Conservation (phyloP, 495 filamentous ascomycete species). For the Neurospora sp. region DNA sequence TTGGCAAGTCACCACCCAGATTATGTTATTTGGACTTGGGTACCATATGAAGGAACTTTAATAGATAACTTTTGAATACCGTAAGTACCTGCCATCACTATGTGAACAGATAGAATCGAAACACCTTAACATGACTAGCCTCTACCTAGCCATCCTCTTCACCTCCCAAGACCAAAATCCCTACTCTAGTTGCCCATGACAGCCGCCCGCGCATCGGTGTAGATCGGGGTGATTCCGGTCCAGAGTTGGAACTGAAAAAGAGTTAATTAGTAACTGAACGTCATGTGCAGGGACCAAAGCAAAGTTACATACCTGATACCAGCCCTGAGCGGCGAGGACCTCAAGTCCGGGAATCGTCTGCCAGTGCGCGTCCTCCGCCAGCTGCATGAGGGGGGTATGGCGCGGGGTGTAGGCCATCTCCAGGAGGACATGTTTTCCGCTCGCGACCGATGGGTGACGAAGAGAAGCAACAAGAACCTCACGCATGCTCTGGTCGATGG, state of each 20-base stretch:
- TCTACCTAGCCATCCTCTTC: background rate
- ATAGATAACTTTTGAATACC: background rate
- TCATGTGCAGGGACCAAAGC: background rate
- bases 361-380: conserved; percentile 80
- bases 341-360: conserved; percentile 77
- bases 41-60: background rate
- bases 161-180: background rate
- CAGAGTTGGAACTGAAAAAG: conserved; percentile 55
- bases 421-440: conserved; percentile 46
- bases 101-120: background rate
- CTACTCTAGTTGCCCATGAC: conserved; percentile 27
- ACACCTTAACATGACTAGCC: background rate
- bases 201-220: conserved; percentile 48
- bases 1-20: too few relatives aligned
- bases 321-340: conserved; percentile 81
- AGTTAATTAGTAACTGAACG: conserved; percentile 7
- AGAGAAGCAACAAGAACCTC: conserved; percentile 58
- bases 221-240: conserved; percentile 67
- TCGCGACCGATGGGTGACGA: conserved; percentile 24
- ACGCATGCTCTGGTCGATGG: conserved; percentile 63
- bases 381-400: conserved; percentile 73
- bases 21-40: background rate
- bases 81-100: background rate
- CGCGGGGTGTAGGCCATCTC: conserved; percentile 97
- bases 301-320: conserved; percentile 47